Percentiles rank a stretch among this genome's conserved stretches.
These are phyloP conservation scores for Thecaphora thlaspeos DNA, from an alignment of 1,284 basidiomycete genomes.

Conservation along the genomic window DNA sequence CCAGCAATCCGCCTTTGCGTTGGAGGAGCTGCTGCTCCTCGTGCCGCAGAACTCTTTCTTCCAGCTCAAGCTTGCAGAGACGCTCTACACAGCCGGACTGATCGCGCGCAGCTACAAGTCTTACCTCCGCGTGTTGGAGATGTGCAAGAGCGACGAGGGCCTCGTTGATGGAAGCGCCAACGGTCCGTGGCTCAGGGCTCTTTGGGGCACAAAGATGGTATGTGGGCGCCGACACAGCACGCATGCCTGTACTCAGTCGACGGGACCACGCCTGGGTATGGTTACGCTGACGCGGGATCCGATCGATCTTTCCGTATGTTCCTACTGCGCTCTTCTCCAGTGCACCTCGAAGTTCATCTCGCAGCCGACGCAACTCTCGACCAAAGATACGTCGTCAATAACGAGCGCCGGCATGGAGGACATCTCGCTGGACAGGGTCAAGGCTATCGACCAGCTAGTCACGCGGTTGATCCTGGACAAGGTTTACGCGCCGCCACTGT, in stretches of 20 bases:
- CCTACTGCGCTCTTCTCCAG: not conserved
- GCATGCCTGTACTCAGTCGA: too few species aligned
- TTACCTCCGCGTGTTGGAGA: conserved; percentile 50
- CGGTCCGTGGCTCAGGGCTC: conserved; percentile 48
- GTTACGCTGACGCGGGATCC: too few species aligned
- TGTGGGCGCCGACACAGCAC: conserved; percentile 1
- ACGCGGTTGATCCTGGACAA: conserved; percentile 40
- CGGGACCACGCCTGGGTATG: too few species aligned
- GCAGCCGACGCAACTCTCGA: not conserved
- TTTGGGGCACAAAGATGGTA: conserved; percentile 55
- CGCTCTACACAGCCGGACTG: conserved; percentile 72
- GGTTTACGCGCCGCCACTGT: conserved; percentile 30
- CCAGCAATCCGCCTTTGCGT: conserved; percentile 68
- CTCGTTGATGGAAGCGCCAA: not conserved
- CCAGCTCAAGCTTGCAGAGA: conserved; percentile 79
- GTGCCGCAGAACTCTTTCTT: conserved; percentile 82
- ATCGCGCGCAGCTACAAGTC: conserved; percentile 60
- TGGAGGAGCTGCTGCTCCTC: conserved; percentile 78
- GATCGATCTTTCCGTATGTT: not conserved
- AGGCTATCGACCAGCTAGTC: conserved; percentile 38
- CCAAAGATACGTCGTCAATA: not conserved
- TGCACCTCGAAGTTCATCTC: not conserved
- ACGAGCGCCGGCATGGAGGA: conserved; percentile 10
- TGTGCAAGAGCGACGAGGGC: conserved; percentile 30
- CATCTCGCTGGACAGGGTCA: conserved; percentile 16